Base-by-base conservation (phyloP, 176 grass and related monocot genomes). In the Hordeum vulgare region DNA sequence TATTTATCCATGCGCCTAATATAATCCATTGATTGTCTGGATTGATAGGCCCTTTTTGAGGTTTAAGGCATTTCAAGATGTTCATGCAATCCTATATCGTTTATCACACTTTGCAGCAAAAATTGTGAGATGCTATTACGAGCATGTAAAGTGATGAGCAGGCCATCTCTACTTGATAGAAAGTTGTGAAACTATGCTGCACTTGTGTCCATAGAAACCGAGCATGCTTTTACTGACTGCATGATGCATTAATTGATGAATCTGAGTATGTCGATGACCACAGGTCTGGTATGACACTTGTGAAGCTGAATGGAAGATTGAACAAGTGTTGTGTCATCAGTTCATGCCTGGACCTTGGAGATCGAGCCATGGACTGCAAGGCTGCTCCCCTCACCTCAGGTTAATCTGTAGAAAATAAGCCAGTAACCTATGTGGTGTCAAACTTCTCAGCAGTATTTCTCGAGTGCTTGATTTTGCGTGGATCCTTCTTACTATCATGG, bases 231-330 rank as follows among this genome's bases (percentile, higher is more conserved):
- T 86, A 11, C 59, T 25, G 23, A 51, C 12, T 37, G n/a, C 65
- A 87, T 78, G 71, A 41, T 77, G 63, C 66, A 42, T 12, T 12
- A 42, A 84, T 90, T 1, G 67, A 80, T 36, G 74, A 76, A 47
- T 81, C 62, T 79, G 67, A 91, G 74, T 75, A 60, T 68, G 80
- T 84, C 18, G 66, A 84, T 87, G 75, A 69, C 23, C 85, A 76
- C 27, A 73, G 58, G 27, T 54, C 66, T 9, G 66, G 59, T 57
- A 70, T 76, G 21, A 84, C 80, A 15, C 47, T 70, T 14, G 35
- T 90, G 62, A 75, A 87, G 58, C 65, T 84, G 33, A 81, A 84
- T 61, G 75, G 60, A 17, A 87, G 67, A 66, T 42, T 87, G 4
- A 90, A 87, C 27, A 84, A 74, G 34, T 80, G 44, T 79, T 56